Evolutionary conservation across 352 stramenopile species (phyloP).

Genomic region (Pythium dissimile): DNA sequence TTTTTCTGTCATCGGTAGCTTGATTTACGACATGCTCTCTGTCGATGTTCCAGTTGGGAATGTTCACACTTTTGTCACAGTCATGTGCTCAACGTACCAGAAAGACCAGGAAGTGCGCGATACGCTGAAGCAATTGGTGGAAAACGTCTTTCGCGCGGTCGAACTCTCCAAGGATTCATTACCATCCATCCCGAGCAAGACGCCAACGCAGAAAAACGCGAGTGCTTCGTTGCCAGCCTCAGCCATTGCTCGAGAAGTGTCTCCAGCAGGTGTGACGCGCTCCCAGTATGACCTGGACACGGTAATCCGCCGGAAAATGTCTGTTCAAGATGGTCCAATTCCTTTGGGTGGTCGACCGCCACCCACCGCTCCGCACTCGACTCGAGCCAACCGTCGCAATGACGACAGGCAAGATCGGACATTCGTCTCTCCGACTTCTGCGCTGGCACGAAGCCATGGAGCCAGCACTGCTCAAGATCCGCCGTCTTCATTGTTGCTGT

Average conservation of each 20-base stretch:
- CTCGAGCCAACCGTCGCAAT: neutral
- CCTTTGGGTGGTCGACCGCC: neutral
- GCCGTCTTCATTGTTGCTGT: neutral
- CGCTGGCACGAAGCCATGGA: neutral
- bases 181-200: neutral
- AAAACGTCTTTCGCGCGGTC: slow-evolving; percentile 76
- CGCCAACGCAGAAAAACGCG: neutral
- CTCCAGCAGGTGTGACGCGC: slow-evolving; percentile 6
- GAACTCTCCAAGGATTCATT: slow-evolving; percentile 74
- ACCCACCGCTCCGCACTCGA: neutral
- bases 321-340: slow-evolving; percentile 32
- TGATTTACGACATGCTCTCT: slow-evolving; percentile 86
- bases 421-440: neutral
- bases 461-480: neutral
- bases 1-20: slow-evolving; percentile 76
- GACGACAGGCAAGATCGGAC: neutral
- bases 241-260: slow-evolving; percentile 24
- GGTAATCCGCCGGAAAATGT: slow-evolving; percentile 80
- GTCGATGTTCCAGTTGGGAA: slow-evolving; percentile 72
- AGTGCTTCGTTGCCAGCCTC: neutral
- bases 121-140: slow-evolving; percentile 74
- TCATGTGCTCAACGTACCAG: slow-evolving; percentile 84
- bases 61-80: slow-evolving; percentile 70
- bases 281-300: slow-evolving; percentile 72
- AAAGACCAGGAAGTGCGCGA: slow-evolving; percentile 63